A percentile compares a stretch with the other conserved stretches of the same genome.
These are phyloP conservation scores for Yamadazyma spencermartinsiae DNA, from an alignment of 1,139 yeast genomes.

Conservation along the genomic window DNA sequence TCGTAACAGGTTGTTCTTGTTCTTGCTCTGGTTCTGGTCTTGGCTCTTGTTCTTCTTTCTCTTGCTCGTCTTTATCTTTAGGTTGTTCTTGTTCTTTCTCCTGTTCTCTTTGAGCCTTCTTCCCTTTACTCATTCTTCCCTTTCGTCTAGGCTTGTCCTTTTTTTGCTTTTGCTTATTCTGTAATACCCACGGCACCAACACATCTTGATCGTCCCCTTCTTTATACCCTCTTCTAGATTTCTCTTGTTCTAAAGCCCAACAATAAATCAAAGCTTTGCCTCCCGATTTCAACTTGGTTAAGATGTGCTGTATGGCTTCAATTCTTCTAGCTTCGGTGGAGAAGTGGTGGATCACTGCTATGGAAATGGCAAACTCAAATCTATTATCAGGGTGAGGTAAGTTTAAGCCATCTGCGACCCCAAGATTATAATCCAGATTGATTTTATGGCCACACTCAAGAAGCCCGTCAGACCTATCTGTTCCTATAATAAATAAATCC, in stretches of 20 bases:
- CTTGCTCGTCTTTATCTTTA: constrained; percentile 17
- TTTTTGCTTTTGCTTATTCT: constrained; percentile 37
- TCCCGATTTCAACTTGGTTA: constrained; percentile 54
- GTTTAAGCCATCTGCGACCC: constrained; percentile 74
- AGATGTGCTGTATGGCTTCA: constrained; percentile 67
- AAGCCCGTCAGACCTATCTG: constrained; percentile 81
- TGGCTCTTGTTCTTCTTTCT: constrained; percentile 17
- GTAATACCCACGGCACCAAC: constrained; percentile 91
- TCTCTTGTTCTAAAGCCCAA: constrained; percentile 95
- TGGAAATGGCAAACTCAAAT: constrained; percentile 90
- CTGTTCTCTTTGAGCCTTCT: constrained; percentile 10
- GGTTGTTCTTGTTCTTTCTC: constrained; percentile 19
- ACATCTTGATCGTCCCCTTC: constrained; percentile 92
- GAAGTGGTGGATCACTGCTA: constrained; percentile 95
- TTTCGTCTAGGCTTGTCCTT: constrained; percentile 21
- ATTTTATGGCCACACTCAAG: constrained; percentile 64
- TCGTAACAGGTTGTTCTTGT: constrained; percentile 39
- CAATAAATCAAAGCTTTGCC: constrained; percentile 84
- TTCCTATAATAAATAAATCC: constrained; percentile 69
- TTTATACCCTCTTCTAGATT: constrained; percentile 82
- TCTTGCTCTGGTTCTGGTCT: constrained; percentile 18
- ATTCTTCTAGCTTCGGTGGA: constrained; percentile 79
- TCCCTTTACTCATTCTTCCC: constrained; percentile 11
- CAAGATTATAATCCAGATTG: constrained; percentile 39
- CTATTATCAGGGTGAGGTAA: constrained; percentile 61